A percentile compares a stretch with the other conserved stretches of the same genome.
These are phyloP conservation scores for Blastobotrys mokoenaii DNA, from an alignment of 805 yeast genomes.

Conservation along the genomic window DNA sequence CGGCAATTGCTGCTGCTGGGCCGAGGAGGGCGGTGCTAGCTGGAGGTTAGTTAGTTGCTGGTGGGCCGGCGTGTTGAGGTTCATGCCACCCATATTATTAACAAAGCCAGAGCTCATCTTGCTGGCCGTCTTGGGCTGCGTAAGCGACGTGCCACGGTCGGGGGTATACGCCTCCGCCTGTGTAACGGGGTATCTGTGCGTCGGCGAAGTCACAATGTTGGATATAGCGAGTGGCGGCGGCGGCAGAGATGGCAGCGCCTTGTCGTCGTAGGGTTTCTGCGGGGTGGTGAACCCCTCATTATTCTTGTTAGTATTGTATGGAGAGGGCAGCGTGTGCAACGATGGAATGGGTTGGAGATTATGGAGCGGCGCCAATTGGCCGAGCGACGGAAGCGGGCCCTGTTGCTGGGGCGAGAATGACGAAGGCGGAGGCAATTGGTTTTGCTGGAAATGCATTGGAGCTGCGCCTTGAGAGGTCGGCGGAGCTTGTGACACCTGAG, in stretches of 20 bases:
- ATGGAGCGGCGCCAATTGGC: too few relatives aligned
- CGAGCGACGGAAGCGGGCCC: too few relatives aligned
- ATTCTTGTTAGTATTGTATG: neutral
- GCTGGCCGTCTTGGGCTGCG: neutral
- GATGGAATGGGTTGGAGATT: too few relatives aligned
- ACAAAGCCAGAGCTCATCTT: neutral
- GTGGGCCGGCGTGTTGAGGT: slow-evolving; percentile 17
- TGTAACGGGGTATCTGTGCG: slow-evolving; percentile 32
- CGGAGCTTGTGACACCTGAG: neutral
- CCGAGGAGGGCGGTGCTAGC: slow-evolving; percentile 31
- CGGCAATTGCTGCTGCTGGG: slow-evolving; percentile 29
- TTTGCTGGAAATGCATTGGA: neutral
- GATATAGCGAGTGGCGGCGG: slow-evolving; percentile 1
- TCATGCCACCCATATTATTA: neutral
- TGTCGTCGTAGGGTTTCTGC: neutral
- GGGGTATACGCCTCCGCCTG: slow-evolving; percentile 56
- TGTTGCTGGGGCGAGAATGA: neutral
- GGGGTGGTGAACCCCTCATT: neutral
- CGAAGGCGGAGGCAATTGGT: neutral
- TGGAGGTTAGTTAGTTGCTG: slow-evolving; percentile 23
- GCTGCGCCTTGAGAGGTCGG: neutral
- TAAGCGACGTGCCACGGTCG: slow-evolving; percentile 38
- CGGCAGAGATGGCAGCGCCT: neutral
- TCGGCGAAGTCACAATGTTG: slow-evolving; percentile 10
- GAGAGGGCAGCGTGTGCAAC: too few relatives aligned